These are phyloP conservation scores for Hericium coralloides DNA, from an alignment of 768 basidiomycete species.

Conservation along the genomic window DNA sequence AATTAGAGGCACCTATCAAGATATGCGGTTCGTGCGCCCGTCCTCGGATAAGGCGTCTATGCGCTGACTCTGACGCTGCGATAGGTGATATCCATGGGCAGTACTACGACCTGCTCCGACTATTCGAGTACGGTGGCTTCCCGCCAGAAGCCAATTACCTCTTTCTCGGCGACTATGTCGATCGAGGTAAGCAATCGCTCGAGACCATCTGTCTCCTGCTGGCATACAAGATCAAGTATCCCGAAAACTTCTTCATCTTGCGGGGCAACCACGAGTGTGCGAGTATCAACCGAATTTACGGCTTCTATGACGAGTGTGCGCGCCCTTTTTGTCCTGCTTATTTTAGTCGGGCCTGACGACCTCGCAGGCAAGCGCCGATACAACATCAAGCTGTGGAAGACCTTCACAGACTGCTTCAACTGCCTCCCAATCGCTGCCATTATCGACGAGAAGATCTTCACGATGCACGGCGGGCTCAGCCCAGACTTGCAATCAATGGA, in stretches of 20 bases:
- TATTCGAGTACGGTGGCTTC: constrained; percentile 99
- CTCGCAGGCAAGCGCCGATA: constrained; percentile 92
- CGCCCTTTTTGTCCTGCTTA: constrained; percentile 11
- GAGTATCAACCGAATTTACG: constrained; percentile 99
- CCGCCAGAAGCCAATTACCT: constrained; percentile 99
- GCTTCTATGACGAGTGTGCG: constrained; percentile 99
- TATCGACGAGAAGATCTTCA: constrained; percentile 99
- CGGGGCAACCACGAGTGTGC: constrained; percentile 99
- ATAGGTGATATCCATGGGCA: constrained; percentile 98
- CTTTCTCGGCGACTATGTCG: constrained; percentile 99
- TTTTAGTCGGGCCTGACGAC: constrained; percentile 1
- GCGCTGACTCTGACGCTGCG: background rate
- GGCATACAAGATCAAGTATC: constrained; percentile 99
- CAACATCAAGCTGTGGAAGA: constrained; percentile 99
- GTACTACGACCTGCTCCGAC: constrained; percentile 95
- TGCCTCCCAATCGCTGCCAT: constrained; percentile 98
- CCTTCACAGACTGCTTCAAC: constrained; percentile 99
- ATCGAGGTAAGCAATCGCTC: constrained; percentile 96
- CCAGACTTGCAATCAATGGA: constrained; percentile 99
- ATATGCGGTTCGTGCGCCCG: constrained; percentile 78
- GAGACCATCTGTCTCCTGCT: constrained; percentile 99
- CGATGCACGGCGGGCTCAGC: constrained; percentile 97
- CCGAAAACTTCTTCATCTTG: constrained; percentile 99
- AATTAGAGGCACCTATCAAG: constrained; percentile 99
- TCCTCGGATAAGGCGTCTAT: background rate